Base-by-base conservation (phyloP, 1,284 basidiomycete species). In the Chalciporus sp. region DNA sequence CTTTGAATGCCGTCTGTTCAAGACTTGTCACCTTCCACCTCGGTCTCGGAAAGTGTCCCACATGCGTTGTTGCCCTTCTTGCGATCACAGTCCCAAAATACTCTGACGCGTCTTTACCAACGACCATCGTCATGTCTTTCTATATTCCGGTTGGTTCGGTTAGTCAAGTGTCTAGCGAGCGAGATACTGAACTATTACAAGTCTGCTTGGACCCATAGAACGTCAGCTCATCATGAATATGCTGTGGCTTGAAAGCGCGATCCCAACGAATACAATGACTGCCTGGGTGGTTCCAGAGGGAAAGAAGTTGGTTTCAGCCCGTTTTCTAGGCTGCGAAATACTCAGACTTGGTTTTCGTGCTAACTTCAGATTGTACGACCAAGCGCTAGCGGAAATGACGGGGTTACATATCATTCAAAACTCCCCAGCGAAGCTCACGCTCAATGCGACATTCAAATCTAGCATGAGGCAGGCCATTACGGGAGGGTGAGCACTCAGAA, bases 81-180 rank as follows among this genome's bases (percentile, higher is more conserved):
- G 35, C 88, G 94, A 61, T 84, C 86, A 7, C 92, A 97, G 66
- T 90, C 92, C 0, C 89, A 93, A 66, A 88, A 83, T 47, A 90
- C 91, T 39, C 79, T 96, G 54, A 90, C 85, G 46, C 83, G 92
- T 45, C 79, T 98, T 46, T 99, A 97, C 71, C 83, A 88, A 64
- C 85, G 86, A 17, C 95, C 96, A 19, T 95, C 94, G 2, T 90
- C 92, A 70, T 97, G 95, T 74, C 83, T 99, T 31, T 93, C 94
- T 42, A 88, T 99, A 70, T 95, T 98, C 71, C 86, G 95, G 92
- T 69, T 14, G 17, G 67, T 52, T 35, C 53, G 55, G 42, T 39
- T 45, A 43, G 52, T 40, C 27, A 49, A 56, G n/a, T 43, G 29
- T 19, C 49, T 3, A 14, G 26, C 7, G 35, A 45, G 40, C 20